Evolutionary conservation across 2,329 filamentous ascomycete species (phyloP).

Genomic region (Drechslerella coelobrocha): DNA sequence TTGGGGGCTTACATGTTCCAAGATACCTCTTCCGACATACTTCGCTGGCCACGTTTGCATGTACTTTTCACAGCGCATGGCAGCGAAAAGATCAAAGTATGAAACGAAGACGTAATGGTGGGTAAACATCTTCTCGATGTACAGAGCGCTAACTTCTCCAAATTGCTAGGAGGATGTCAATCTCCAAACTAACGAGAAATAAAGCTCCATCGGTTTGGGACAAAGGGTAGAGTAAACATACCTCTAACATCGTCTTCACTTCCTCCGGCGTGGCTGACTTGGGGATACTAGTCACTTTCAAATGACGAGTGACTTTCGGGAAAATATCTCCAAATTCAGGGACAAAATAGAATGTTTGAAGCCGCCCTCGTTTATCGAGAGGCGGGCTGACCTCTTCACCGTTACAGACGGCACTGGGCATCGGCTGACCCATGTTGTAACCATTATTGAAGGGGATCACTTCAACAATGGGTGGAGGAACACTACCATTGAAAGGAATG

Average conservation of each 20-base stretch:
- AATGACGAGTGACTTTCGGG: conserved; percentile 16
- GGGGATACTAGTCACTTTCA: conserved; percentile 21
- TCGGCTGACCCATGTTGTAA: no score
- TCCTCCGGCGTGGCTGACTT: not conserved
- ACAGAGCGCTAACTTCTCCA: conserved; percentile 26
- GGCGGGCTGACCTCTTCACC: no score
- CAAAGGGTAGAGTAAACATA: conserved; percentile 5
- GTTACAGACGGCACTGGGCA: no score
- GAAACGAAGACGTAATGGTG: conserved; percentile 21
- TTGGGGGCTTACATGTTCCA: conserved; percentile 26
- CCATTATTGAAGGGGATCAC: no score
- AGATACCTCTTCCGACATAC: conserved; percentile 12
- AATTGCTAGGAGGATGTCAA: conserved; percentile 18
- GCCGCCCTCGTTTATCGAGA: no score
- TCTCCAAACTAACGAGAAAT: not conserved
- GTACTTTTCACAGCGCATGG: conserved; percentile 13
- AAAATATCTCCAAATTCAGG: conserved; percentile 10
- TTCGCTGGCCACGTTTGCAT: conserved; percentile 4
- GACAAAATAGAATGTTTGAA: conserved; percentile 10
- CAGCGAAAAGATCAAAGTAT: conserved; percentile 20
- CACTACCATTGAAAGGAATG: no score
- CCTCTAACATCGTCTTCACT: conserved; percentile 31
- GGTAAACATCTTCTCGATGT: conserved; percentile 19
- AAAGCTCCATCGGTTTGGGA: no score
- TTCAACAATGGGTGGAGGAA: no score